These are phyloP conservation scores for Plicaturopsis crispa DNA, from an alignment of 768 basidiomycete genomes.

Conservation along the genomic window DNA sequence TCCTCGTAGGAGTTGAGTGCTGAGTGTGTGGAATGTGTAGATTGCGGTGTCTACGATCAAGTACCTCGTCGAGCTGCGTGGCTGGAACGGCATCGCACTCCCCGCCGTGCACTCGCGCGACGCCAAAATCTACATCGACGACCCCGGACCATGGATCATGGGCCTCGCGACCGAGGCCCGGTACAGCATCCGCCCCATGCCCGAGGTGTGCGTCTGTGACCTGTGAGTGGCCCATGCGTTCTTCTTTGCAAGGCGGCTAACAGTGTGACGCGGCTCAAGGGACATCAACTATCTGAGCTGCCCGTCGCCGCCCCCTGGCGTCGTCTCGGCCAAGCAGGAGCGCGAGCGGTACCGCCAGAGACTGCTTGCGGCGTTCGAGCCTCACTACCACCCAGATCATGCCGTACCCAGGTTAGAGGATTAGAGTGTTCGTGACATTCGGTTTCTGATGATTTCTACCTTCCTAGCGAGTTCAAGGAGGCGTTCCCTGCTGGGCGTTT, in stretches of 20 bases:
- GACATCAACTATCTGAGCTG: constrained; percentile 85
- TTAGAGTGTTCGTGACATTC: neutral
- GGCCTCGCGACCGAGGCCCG: constrained; percentile 82
- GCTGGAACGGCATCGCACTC: constrained; percentile 87
- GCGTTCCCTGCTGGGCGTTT: constrained; percentile 91
- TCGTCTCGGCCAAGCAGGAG: constrained; percentile 71
- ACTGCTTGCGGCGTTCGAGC: constrained; percentile 71
- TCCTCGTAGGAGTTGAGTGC: no score
- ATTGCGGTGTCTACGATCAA: constrained; percentile 87
- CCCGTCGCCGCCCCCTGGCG: constrained; percentile 67
- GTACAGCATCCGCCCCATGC: constrained; percentile 63
- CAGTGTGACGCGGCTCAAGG: constrained; percentile 24
- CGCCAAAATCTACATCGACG: constrained; percentile 88
- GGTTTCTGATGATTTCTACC: neutral
- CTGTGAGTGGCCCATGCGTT: constrained; percentile 40
- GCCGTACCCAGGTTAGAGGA: constrained; percentile 61
- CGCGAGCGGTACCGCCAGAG: constrained; percentile 74
- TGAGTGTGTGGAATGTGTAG: constrained; percentile 22
- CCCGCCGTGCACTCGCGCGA: constrained; percentile 82
- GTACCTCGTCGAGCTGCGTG: constrained; percentile 87
- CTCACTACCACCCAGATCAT: constrained; percentile 87
- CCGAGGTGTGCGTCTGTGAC: constrained; percentile 86
- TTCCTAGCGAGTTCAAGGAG: constrained; percentile 80
- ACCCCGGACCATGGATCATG: constrained; percentile 96
- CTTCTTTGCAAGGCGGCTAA: constrained; percentile 2